Base-by-base conservation (phyloP, 148 eudicot genomes). In the Camellia granthamiana region DNA sequence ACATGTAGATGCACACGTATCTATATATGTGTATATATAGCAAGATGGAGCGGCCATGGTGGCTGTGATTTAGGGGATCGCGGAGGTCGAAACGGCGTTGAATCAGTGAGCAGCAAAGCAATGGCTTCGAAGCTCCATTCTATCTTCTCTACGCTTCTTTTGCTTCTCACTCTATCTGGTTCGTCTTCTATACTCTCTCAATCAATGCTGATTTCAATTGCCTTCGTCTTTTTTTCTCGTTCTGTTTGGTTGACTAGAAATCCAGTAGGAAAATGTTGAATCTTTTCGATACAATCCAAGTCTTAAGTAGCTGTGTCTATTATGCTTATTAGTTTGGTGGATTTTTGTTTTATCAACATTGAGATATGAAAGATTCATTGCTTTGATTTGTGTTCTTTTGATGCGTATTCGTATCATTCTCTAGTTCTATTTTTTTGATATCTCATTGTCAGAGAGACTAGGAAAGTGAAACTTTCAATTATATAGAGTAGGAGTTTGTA, bases 141-240 rank as follows among this genome's bases (percentile, higher is more conserved):
- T 49, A 55, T 69, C 79, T 61, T 47, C 80, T 81, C 76, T 8
- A 62, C 70, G 43, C 76, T 81, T 69, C 76, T 76, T 70, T 43
- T 81, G 23, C 69, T 81, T 14, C 80, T 81, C 80, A 38, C 78
- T 81, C 63, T 81, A 67, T 81, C 79, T 38, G 69, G 84, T 81
- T 76, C 42, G 76, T 76, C 80, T 47, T 42, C 51, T 52, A 8
- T 52, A 58, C 82, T 79, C 59, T n/a, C 18, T 56, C 41, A 7
- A 43, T 44, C 69, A 62, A 60, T 76, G 43, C 38, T 67, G 9
- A 49, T 38, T 65, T 49, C 19, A 46, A 21, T 47, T 54, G 6
- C 49, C 56, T 14, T 9, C 2, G 58, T 69, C 0, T 7, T 19
- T 46, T 14, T 47, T 44, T 49, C 5, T 7, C 72, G 15, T 58